Conservation (phyloP, 2,329 filamentous ascomycete genomes). For the Zasmidium angulare region DNA sequence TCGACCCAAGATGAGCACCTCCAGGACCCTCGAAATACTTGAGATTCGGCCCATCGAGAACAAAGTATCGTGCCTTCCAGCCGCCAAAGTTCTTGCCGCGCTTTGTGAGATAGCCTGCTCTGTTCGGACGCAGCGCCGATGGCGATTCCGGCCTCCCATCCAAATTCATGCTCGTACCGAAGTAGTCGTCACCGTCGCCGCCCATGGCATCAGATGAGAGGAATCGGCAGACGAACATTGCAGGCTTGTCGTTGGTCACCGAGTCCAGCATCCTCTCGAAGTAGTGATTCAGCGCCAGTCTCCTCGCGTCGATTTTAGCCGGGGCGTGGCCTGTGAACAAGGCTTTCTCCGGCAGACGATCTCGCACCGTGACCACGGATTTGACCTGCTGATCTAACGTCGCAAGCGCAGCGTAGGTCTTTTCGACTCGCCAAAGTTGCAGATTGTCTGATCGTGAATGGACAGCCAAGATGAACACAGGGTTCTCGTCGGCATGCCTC, state of each 20-base stretch:
- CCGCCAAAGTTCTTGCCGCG: slow-evolving; percentile 97
- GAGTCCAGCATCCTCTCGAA: slow-evolving; percentile 83
- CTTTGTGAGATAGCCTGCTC: slow-evolving; percentile 92
- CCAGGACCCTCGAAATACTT: slow-evolving; percentile 92
- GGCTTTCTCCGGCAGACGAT: slow-evolving; percentile 76
- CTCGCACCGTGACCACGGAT: slow-evolving; percentile 68
- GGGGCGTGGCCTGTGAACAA: slow-evolving; percentile 92
- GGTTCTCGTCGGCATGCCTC: slow-evolving; percentile 82
- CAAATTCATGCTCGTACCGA: slow-evolving; percentile 24
- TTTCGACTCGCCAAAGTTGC: slow-evolving; percentile 93
- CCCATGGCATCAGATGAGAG: slow-evolving; percentile 67
- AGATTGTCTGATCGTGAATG: slow-evolving; percentile 71
- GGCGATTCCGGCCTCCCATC: slow-evolving; percentile 42
- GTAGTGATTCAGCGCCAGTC: slow-evolving; percentile 77
- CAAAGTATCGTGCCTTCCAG: slow-evolving; percentile 84
- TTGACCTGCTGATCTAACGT: slow-evolving; percentile 80
- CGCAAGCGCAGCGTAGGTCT: slow-evolving; percentile 78
- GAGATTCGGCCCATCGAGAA: slow-evolving; percentile 68
- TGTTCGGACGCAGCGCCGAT: slow-evolving; percentile 66
- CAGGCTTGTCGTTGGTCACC: slow-evolving; percentile 72
- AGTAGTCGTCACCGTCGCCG: slow-evolving; percentile 50
- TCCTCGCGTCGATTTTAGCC: slow-evolving; percentile 85
- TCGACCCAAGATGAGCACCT: slow-evolving; percentile 86
- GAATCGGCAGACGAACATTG: slow-evolving; percentile 81
- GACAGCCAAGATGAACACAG: slow-evolving; percentile 87